A percentile compares a stretch with the other conserved stretches of the same genome.
Evolutionary conservation across 306 rosid species (phyloP).

Genomic region (Delonix regia): DNA sequence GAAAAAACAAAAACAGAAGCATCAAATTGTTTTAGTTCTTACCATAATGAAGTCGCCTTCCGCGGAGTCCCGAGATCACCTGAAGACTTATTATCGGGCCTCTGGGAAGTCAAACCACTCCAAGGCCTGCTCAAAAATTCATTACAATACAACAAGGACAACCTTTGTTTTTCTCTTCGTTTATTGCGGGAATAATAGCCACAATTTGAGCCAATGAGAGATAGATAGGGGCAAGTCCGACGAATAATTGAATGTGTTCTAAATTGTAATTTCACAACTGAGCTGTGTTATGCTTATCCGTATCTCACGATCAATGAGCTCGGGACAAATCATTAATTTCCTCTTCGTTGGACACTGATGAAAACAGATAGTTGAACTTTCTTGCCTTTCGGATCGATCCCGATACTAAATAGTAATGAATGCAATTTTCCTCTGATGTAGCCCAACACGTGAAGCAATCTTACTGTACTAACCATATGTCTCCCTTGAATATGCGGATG

Average conservation of each 20-base stretch:
- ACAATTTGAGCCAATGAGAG: background rate
- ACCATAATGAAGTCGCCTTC: constrained; percentile 16
- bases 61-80: background rate
- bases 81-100: background rate
- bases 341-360: background rate
- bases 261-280: background rate
- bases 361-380: background rate
- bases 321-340: background rate
- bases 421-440: background rate
- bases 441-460: constrained; percentile 11
- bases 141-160: background rate
- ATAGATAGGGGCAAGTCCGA: background rate
- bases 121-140: background rate
- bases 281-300: background rate
- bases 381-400: too few relatives aligned
- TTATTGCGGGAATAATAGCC: background rate
- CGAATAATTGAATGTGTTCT: background rate
- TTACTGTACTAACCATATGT: background rate
- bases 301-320: background rate
- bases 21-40: background rate
- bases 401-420: background rate
- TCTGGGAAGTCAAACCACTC: constrained; percentile 12
- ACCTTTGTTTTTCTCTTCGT: background rate
- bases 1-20: background rate
- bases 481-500: background rate